Evolutionary conservation across 257 asterid species (phyloP).

Genomic region (Dorcoceras hygrometricum): DNA sequence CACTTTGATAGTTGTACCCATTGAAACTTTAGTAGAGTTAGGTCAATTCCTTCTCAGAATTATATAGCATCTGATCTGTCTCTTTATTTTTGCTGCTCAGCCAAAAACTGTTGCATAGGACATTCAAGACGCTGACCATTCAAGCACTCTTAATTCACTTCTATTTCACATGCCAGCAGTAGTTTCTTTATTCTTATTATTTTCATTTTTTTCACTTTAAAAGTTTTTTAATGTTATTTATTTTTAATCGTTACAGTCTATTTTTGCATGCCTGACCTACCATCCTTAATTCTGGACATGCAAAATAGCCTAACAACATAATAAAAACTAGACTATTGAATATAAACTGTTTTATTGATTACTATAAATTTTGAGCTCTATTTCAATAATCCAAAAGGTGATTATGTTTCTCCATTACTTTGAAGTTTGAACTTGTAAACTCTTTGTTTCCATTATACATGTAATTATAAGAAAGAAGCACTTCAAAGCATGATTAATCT

Average conservation of each 20-base stretch:
- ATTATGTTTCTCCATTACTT: too few relatives aligned
- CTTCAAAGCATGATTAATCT: background rate
- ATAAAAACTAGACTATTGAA: too few relatives aligned
- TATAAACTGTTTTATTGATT: too few relatives aligned
- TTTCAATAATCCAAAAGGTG: background rate
- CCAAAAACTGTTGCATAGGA: background rate
- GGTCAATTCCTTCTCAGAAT: background rate
- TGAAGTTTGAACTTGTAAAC: too few relatives aligned
- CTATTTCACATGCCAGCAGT: background rate
- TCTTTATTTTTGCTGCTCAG: background rate
- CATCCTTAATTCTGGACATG: background rate
- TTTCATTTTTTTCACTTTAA: too few relatives aligned
- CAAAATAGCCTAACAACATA: background rate
- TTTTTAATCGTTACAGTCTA: too few relatives aligned
- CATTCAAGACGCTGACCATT: background rate
- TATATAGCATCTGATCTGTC: background rate
- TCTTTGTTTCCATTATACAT: too few relatives aligned
- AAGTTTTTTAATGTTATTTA: too few relatives aligned
- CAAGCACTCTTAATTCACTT: background rate
- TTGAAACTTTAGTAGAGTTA: background rate
- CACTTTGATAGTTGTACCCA: too few relatives aligned
- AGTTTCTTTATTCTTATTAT: too few relatives aligned
- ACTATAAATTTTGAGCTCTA: too few relatives aligned
- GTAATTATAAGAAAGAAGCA: too few relatives aligned
- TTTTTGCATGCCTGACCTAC: background rate